Evolutionary conservation across 208 protist genomes (phyloP).

Genomic region (Trypanosoma platydactyli): DNA sequence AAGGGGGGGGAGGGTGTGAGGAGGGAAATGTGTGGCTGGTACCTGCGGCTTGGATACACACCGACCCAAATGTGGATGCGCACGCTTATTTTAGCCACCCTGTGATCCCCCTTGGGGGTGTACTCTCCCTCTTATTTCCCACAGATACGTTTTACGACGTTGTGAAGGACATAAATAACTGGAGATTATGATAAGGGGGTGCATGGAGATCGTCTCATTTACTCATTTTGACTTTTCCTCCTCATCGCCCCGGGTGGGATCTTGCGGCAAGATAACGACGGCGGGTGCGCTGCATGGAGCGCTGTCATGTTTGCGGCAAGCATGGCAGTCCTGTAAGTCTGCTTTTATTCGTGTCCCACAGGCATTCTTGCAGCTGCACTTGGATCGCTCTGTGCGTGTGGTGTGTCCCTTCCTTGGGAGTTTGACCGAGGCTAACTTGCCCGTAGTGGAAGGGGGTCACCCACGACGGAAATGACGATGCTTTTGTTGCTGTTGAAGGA

Average conservation of each 20-base stretch:
- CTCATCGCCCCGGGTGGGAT: slow-evolving; percentile 3
- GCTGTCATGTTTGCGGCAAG: slow-evolving; percentile 1
- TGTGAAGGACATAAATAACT: slow-evolving; percentile 13
- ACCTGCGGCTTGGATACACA: slow-evolving; percentile 39
- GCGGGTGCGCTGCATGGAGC: background rate
- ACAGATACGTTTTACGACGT: slow-evolving; percentile 16
- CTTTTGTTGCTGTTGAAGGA: background rate
- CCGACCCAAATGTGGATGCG: slow-evolving; percentile 6
- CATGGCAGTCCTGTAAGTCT: slow-evolving; percentile 5
- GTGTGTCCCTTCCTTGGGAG: background rate
- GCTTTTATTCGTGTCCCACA: slow-evolving; percentile 18
- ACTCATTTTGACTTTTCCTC: slow-evolving; percentile 20
- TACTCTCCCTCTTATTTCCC: background rate
- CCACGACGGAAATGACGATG: background rate
- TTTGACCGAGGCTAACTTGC: no score
- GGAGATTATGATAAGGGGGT: background rate
- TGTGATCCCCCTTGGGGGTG: slow-evolving; percentile 12
- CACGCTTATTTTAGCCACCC: slow-evolving; percentile 32
- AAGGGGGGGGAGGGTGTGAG: background rate
- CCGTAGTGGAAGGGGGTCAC: background rate
- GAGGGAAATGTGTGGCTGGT: slow-evolving; percentile 7
- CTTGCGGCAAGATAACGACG: background rate
- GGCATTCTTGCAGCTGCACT: slow-evolving; percentile 16
- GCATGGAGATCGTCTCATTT: slow-evolving; percentile 9
- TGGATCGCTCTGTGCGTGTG: slow-evolving; percentile 5